Conservation (phyloP, 2,329 filamentous ascomycete species). For the Epichloe glyceriae region DNA sequence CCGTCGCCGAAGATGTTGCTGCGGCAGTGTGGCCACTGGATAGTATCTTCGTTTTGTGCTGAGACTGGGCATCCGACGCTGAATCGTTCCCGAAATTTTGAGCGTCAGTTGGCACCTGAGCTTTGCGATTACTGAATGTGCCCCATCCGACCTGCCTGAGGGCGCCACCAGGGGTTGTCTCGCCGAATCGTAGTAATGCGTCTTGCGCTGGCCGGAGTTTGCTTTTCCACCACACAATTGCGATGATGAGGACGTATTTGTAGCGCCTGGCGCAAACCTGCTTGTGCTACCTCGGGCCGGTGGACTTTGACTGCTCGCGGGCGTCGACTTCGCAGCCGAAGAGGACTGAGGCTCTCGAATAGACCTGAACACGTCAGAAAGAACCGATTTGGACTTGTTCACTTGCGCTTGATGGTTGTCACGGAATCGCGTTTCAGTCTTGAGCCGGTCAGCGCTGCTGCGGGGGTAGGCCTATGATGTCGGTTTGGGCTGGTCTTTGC, state of each 20-base stretch:
- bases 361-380: slow-evolving; percentile 21
- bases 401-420: slow-evolving; percentile 5
- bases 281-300: background rate
- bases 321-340: slow-evolving; percentile 15
- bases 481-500: background rate
- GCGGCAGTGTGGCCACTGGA: background rate
- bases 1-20: background rate
- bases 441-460: background rate
- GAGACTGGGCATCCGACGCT: background rate
- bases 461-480: background rate
- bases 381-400: slow-evolving; percentile 15
- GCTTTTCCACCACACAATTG: background rate
- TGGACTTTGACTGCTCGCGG: slow-evolving; percentile 6
- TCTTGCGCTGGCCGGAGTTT: background rate
- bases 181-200: background rate
- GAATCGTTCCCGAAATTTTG: slow-evolving; percentile 8
- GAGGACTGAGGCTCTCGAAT: slow-evolving; percentile 14
- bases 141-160: slow-evolving; percentile 11
- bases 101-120: slow-evolving; percentile 3
- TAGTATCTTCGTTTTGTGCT: background rate
- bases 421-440: background rate
- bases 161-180: slow-evolving; percentile 1
- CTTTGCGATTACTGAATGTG: slow-evolving; percentile 11
- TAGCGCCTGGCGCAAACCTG: background rate
- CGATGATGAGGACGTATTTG: background rate